Base-by-base conservation (phyloP, 1,284 basidiomycete species). In the Thecaphora thlaspeos region DNA sequence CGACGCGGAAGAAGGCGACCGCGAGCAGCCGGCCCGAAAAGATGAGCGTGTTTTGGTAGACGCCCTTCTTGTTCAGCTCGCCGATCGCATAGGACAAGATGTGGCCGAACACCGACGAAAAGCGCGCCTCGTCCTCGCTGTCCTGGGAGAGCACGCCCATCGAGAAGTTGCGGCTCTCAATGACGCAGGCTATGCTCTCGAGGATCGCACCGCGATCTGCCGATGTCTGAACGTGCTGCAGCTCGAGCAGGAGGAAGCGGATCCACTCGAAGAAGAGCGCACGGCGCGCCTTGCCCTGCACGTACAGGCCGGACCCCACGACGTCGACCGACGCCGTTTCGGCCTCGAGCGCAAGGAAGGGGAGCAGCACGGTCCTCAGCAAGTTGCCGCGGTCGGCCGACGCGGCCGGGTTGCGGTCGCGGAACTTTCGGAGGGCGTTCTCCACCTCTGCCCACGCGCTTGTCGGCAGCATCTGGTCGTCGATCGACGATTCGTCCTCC, bases 1-100 rank as follows among this genome's bases (percentile, higher is more conserved):
- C 51, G 43, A 74, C 58, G 21, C 72, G 53, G 52, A 74, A 68
- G 48, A 74, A 74, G 18, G 72, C 70, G 11, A 74, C 68, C 4
- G 72, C 72, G 18, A 74, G 41, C 19, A 74, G 41, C 8, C 72
- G 58, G 17, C 72, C 72, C 0, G 72, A 73, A 36, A 74, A 74
- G 53, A 74, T 74, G 39, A 74, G 56, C 40, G 72, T 74, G 39
- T 74, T 74, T 43, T 74, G 72, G 43, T 74, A 74, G 21, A 74
- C 72, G 11, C 72, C 72, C 62, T 74, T 74, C 52, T 74, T 74
- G 59, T 74, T 74, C 39, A 74, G 56, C 62, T 74, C 72, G 21
- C 72, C 72, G 36, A 74, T 74, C 4, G 72, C 72, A 37, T 71
- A 74, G 4, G 58, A 61, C 17, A 72, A 22, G 38, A 73, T 73